These are phyloP conservation scores for Aspergillus homomorphus DNA, from an alignment of 495 filamentous ascomycete species.

Conservation along the genomic window DNA sequence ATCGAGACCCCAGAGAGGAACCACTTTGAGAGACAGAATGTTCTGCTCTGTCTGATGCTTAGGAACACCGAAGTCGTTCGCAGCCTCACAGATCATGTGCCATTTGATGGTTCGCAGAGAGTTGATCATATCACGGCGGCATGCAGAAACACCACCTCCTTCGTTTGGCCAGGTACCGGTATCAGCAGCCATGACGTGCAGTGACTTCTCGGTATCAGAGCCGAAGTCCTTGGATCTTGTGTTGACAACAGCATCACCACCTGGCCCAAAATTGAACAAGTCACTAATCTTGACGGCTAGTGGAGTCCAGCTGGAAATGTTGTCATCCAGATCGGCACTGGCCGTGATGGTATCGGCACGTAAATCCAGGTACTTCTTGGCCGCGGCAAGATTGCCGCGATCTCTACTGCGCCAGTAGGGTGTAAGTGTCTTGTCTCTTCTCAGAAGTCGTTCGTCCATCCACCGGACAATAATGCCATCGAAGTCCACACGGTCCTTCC, in stretches of 20 bases:
- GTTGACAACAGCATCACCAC: constrained; percentile 52
- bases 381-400: constrained; percentile 49
- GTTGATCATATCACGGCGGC: constrained; percentile 66
- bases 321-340: constrained; percentile 58
- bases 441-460: constrained; percentile 60
- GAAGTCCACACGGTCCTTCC: constrained; percentile 56
- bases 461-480: constrained; percentile 61
- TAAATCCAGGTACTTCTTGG: constrained; percentile 54
- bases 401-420: constrained; percentile 59
- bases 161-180: constrained; percentile 66
- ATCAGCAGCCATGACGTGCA: constrained; percentile 63
- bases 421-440: constrained; percentile 51
- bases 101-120: constrained; percentile 59
- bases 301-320: constrained; percentile 56
- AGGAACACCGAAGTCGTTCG: constrained; percentile 63
- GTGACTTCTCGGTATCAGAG: constrained; percentile 50
- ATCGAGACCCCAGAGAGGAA: constrained; percentile 66
- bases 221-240: constrained; percentile 42
- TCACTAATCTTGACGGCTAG: constrained; percentile 62
- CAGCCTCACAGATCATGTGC: constrained; percentile 65
- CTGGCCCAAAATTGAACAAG: constrained; percentile 61
- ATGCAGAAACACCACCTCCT: constrained; percentile 64
- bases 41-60: constrained; percentile 66
- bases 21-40: constrained; percentile 61
- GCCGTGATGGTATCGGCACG: constrained; percentile 58